A percentile compares a stretch with the other conserved stretches of the same genome.
These are phyloP conservation scores for Cladorrhinum samala DNA, from an alignment of 495 filamentous ascomycete genomes.

Conservation along the genomic window DNA sequence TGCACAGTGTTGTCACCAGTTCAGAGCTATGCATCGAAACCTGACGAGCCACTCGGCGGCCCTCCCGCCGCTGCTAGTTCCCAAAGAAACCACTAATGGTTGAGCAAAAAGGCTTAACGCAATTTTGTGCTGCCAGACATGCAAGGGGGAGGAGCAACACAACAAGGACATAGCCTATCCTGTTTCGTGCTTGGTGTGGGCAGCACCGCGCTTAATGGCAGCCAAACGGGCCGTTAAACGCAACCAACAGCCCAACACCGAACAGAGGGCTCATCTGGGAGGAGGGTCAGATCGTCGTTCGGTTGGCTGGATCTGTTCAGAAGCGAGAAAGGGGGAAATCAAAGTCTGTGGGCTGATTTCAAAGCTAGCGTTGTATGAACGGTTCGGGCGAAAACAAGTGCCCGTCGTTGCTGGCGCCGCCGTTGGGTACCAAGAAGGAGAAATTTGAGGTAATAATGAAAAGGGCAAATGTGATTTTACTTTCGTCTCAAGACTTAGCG, in stretches of 20 bases:
- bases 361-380: no score
- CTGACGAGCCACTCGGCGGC: background rate
- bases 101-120: no score
- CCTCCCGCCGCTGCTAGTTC: background rate
- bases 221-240: background rate
- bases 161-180: no score
- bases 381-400: background rate
- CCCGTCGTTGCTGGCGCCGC: background rate
- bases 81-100: no score
- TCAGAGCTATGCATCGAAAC: background rate
- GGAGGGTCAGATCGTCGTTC: no score
- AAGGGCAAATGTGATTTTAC: background rate
- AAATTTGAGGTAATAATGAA: background rate
- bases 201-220: background rate
- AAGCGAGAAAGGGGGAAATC: no score
- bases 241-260: background rate
- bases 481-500: no score
- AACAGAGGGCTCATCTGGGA: background rate
- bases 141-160: background rate
- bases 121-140: background rate
- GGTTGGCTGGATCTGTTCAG: no score
- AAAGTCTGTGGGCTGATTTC: no score
- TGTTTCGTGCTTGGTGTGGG: background rate
- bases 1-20: background rate
- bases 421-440: background rate